These are phyloP conservation scores for Trametes maxima DNA, from an alignment of 768 basidiomycete genomes.

Conservation along the genomic window DNA sequence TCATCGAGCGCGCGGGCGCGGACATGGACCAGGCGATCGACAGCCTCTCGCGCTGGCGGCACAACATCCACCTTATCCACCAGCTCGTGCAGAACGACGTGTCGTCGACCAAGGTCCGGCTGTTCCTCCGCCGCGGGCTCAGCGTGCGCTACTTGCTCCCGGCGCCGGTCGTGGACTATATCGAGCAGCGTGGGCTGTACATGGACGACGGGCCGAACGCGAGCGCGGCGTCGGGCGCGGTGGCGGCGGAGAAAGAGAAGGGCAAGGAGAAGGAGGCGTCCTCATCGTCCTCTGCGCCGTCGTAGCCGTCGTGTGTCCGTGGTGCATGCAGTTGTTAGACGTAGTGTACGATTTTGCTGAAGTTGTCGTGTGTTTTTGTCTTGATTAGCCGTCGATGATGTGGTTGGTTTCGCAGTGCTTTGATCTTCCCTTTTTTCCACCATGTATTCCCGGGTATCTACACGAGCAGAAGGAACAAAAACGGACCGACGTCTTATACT, in stretches of 20 bases:
- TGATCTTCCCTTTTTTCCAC: neutral
- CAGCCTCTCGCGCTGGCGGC: slow-evolving; percentile 70
- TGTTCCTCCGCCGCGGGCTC: slow-evolving; percentile 78
- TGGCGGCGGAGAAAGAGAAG: slow-evolving; percentile 37
- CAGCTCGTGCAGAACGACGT: slow-evolving; percentile 98
- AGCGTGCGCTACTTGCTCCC: slow-evolving; percentile 91
- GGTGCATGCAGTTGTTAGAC: neutral
- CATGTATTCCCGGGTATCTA: neutral
- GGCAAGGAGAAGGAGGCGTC: slow-evolving; percentile 39
- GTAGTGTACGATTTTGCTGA: slow-evolving; percentile 12
- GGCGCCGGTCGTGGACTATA: slow-evolving; percentile 90
- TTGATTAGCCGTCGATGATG: neutral
- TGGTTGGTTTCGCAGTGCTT: neutral
- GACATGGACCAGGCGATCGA: slow-evolving; percentile 86
- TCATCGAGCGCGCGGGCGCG: slow-evolving; percentile 93
- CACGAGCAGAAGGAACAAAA: slow-evolving; percentile 12
- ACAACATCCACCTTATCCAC: slow-evolving; percentile 88
- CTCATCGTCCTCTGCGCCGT: slow-evolving; percentile 3
- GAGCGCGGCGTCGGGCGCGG: slow-evolving; percentile 34
- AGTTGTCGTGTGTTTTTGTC: neutral
- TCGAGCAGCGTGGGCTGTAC: slow-evolving; percentile 81
- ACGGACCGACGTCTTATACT: neutral
- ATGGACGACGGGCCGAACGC: slow-evolving; percentile 53
- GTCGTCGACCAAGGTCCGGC: slow-evolving; percentile 88
- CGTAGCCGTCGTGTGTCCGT: neutral